Base-by-base conservation (phyloP, 495 filamentous ascomycete species). In the Immersiella caudata region DNA sequence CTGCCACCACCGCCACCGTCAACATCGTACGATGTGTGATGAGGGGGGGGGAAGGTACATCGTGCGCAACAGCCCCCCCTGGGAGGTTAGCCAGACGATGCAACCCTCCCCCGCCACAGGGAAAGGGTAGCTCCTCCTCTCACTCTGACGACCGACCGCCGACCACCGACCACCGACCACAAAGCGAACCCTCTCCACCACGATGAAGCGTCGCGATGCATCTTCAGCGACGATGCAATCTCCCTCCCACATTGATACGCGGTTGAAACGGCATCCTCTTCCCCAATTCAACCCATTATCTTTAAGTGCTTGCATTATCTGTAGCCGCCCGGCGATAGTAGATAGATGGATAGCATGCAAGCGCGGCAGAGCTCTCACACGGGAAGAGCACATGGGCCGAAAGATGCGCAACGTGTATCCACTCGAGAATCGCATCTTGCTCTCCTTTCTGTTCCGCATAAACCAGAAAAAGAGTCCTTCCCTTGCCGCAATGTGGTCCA, bases 281-380 rank as follows among this genome's bases (percentile, higher is more conserved):
- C 40, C 52, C 24, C 24, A 49, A 33, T 21, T 40, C 16, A 24
- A 56, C 33, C 25, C 49, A 46, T 26, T 24, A 40, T 57, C 60
- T 33, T 56, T 49, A 68, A 68, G 66, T 68, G 66, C 66, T 62
- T 68, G 66, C 66, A 63, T 67, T 51, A 51, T 61, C 62, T 64
- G 18, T 55, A 46, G 21, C 60, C 57, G 27, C 27, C 12, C 24
- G 35, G 25, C 2, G 16, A 51, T 33, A 35, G 29, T 20, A 60
- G n/a, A 25, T 16, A 46, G 60, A 50, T n/a, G 7, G 60, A 49
- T 11, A 50, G 18, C 56, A 2, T 18, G 50, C 0, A 7, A 33
- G 63, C 29, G 36, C 49, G 61, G 40, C 36, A 40, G 61, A 54
- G 46, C 24, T 33, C 12, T 46, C 27, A 9, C 25, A 22, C 26